A percentile compares a stretch with the other conserved stretches of the same genome.
These are phyloP conservation scores for Penicillium pancosmium DNA, from an alignment of 495 filamentous ascomycete species.

Conservation along the genomic window DNA sequence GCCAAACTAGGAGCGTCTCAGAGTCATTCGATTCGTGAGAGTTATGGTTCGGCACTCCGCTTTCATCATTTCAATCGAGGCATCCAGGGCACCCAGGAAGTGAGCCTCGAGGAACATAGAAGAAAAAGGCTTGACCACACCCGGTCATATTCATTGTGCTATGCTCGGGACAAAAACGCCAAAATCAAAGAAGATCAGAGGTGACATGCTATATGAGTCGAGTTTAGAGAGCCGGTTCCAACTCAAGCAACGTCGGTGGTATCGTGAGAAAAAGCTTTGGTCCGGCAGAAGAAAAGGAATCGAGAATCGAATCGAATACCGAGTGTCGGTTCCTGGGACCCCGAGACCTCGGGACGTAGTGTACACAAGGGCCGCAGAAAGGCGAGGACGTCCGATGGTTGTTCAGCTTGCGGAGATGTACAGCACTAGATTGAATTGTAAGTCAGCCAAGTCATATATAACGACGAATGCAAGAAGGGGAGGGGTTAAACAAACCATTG, in stretches of 20 bases:
- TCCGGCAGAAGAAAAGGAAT: background rate
- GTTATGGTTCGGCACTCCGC: background rate
- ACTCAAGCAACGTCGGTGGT: background rate
- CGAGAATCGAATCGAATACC: background rate
- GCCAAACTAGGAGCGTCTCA: no score
- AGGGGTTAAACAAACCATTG: slow-evolving; percentile 64
- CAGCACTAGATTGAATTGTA: slow-evolving; percentile 30
- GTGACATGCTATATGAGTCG: background rate
- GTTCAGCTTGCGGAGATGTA: slow-evolving; percentile 45
- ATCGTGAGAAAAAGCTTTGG: background rate
- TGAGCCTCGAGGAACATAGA: background rate
- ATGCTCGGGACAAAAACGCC: background rate
- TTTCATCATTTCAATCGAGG: background rate
- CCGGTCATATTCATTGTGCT: background rate
- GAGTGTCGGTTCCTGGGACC: background rate
- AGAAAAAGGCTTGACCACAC: background rate
- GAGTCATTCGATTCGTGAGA: no score
- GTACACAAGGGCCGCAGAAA: background rate
- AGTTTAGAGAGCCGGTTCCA: background rate
- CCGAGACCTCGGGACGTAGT: background rate
- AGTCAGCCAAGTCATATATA: slow-evolving; percentile 2
- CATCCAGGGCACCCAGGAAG: background rate
- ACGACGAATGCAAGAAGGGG: background rate
- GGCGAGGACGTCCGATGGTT: background rate
- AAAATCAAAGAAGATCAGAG: background rate